These are phyloP conservation scores for Leishmania aethiopica DNA, from an alignment of 208 protist genomes.

Conservation along the genomic window DNA sequence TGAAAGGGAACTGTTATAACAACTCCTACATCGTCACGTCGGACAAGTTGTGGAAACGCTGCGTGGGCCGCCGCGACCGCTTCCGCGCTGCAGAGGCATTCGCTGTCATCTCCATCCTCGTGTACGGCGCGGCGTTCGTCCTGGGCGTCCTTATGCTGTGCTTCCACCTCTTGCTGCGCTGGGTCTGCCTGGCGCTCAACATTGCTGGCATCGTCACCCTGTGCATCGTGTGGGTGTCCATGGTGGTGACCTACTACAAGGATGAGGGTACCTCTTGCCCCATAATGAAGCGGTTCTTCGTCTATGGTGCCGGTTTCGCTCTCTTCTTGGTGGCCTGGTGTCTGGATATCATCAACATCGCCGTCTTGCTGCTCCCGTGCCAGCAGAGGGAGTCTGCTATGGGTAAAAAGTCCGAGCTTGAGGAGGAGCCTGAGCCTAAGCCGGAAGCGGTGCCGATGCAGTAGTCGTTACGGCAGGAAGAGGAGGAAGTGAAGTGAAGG, in stretches of 20 bases:
- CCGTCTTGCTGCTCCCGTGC: constrained; percentile 25
- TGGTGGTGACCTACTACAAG: constrained; percentile 34
- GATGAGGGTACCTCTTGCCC: too few relatives aligned
- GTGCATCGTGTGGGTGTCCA: constrained; percentile 37
- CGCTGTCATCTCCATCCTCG: constrained; percentile 38
- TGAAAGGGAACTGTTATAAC: too few relatives aligned
- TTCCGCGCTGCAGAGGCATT: constrained; percentile 52
- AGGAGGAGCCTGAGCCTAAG: too few relatives aligned
- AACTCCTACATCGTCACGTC: too few relatives aligned
- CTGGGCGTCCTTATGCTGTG: neutral
- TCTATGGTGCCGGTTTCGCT: constrained; percentile 39
- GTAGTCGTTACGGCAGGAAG: too few relatives aligned
- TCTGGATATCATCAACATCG: constrained; percentile 38
- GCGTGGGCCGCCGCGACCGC: constrained; percentile 22
- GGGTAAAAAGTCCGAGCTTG: too few relatives aligned
- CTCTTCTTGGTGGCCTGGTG: constrained; percentile 44
- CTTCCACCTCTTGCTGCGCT: neutral
- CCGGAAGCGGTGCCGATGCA: too few relatives aligned
- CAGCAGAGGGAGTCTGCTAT: too few relatives aligned
- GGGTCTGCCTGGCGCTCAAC: constrained; percentile 39
- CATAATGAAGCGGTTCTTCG: too few relatives aligned
- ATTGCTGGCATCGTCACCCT: constrained; percentile 24
- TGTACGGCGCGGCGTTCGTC: constrained; percentile 17
- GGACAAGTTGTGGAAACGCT: constrained; percentile 36
- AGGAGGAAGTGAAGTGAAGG: too few relatives aligned